Base-by-base conservation (phyloP, 2,329 filamentous ascomycete species). In the Fusarium virguliforme region DNA sequence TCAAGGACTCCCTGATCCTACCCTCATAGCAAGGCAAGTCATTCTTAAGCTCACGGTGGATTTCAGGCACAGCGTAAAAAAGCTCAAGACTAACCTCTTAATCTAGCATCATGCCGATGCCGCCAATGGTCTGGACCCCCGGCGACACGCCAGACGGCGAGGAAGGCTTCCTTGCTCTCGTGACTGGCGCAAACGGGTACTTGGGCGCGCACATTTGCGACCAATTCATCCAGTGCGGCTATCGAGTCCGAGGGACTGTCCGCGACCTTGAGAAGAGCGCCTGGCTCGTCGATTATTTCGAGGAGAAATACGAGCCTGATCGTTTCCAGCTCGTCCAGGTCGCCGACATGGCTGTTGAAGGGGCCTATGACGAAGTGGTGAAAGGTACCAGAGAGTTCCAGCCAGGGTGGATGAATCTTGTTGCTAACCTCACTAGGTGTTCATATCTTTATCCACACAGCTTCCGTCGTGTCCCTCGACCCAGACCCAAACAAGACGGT, bases 211-310 rank as follows among this genome's bases (percentile, higher is more conserved):
- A 84, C 35, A 74, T 82, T 9, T 79, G 76, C 7, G 75, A 81
- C 54, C 76, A 82, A 53, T 64, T 83, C 8, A 76, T 85, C 4
- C 41, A 66, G 1, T 65, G 72, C 1, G 83, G 83, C 13, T 85
- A 82, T 67, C 76, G 76, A 9, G 83, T 86, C 13, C 80, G 82
- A 18, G 84, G 83, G 2, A 83, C 82, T 1, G 80, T 81, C 18
- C 81, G 83, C 8, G 69, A 76, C 62, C 32, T 66, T 0, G 66
- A 73, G 12, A 82, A 80, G 64, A 75, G 73, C 53, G 62, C 72
- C 6, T 82, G 80, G 78, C 28, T 80, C 8, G 50, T 32, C 4
- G 62, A 72, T 1, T 56, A 75, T 5, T 79, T 79, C 30, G 76
- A 77, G n/a, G 65, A 77, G 18, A 73, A 74, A 13, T 77, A 80